phyloP scores from a whole-genome alignment of 2,329 filamentous ascomycete genomes.

The Cryphonectria japonica region DNA sequence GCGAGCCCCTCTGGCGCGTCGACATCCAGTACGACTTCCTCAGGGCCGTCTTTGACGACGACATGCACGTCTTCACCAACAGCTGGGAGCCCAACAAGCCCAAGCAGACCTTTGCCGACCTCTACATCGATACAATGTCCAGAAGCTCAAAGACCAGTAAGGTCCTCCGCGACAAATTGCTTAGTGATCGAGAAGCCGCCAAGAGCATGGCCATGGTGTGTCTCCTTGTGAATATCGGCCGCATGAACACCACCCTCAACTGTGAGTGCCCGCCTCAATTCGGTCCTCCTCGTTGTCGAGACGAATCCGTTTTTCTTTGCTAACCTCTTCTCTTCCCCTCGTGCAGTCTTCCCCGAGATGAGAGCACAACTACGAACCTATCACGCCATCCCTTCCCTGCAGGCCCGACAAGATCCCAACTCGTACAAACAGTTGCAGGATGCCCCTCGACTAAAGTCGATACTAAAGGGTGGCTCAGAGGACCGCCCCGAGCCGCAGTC shows the following conservation, averaged over 20 bases:
- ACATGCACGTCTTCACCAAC: slow-evolving; percentile 81
- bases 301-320: not conserved
- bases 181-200: slow-evolving; percentile 87
- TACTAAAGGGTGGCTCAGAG: slow-evolving; percentile 94
- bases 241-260: slow-evolving; percentile 99
- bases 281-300: slow-evolving; percentile 3
- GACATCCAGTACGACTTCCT: slow-evolving; percentile 91
- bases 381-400: slow-evolving; percentile 94
- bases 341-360: slow-evolving; percentile 96
- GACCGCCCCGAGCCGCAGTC: slow-evolving; percentile 83
- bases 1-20: slow-evolving; percentile 82
- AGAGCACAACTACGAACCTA: slow-evolving; percentile 96
- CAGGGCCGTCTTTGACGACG: slow-evolving; percentile 77
- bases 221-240: slow-evolving; percentile 91
- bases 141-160: slow-evolving; percentile 99
- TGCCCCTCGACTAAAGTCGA: slow-evolving; percentile 92
- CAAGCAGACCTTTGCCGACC: slow-evolving; percentile 84
- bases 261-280: slow-evolving; percentile 61
- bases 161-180: slow-evolving; percentile 93
- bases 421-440: slow-evolving; percentile 98
- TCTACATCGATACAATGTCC: slow-evolving; percentile 98
- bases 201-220: slow-evolving; percentile 99
- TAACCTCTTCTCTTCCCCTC: slow-evolving; percentile 33
- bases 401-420: slow-evolving; percentile 91
- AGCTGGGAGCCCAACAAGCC: slow-evolving; percentile 71